Evolutionary conservation across 2,329 filamentous ascomycete genomes (phyloP), one percentile per base, ranked within the genome.

Genomic region (Rutstroemia sp.): DNA sequence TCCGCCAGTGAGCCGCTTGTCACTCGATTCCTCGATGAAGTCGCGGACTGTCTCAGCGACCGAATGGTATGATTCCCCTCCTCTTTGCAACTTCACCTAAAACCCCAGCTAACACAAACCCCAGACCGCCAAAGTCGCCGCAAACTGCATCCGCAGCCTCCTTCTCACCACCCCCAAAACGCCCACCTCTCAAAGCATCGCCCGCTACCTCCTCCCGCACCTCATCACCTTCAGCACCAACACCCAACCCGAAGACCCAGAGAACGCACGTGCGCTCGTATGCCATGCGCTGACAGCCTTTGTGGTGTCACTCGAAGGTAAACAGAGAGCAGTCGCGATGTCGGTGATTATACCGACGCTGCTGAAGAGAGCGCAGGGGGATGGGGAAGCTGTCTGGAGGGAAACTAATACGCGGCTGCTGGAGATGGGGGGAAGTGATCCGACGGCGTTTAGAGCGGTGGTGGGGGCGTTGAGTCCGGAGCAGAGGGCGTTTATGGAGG

Each of bases 101-200:
- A 56, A 34, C 27, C 19, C 44, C 0, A 23, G 51, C 48, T 57
- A 62, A 59, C 21, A 23, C n/a, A 8, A 25, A 25, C 14, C n/a
- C 21, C 54, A 87, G 82, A 92, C 89, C 1, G 87, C 89, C 54
- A 95, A 89, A 67, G 92, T 96, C 56, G 91, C 94, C 1, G 88
- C 90, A 59, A 91, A 90, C 67, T 99, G 94, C 71, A 83, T 92
- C 63, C 84, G 92, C 56, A 94, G 91, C 7, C 79, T 97, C 7
- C 78, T 97, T 30, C 75, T 96, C 3, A 76, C 87, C 64, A 73
- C 80, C 53, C 75, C 81, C 51, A 75, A 83, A 61, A 80, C 85
- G 58, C 63, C 78, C 0, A 84, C 88, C 19, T 86, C 91, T 67
- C 81, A 90, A 64, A 83, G 80, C 58, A 85, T 97, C 51, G 81